Conservation (phyloP, 441 rosid genomes). For the Gossypium schwendimanii region DNA sequence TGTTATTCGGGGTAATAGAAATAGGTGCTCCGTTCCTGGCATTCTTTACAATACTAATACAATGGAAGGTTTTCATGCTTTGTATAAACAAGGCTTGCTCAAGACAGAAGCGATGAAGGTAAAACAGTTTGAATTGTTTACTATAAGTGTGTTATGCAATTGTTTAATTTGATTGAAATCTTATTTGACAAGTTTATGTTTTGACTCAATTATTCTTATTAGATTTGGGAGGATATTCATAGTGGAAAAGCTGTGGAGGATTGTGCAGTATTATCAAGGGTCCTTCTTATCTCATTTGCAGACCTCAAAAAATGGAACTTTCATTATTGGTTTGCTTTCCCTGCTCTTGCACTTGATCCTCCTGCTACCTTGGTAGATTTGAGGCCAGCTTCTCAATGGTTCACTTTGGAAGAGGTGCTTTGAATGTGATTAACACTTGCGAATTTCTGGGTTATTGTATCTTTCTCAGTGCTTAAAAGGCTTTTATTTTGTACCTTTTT, state of each 20-base stretch:
- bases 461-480: background rate
- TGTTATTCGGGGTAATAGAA: conserved; percentile 50
- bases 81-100: conserved; percentile 62
- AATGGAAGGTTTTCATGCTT: conserved; percentile 51
- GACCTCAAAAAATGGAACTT: conserved; percentile 91
- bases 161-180: background rate
- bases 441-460: background rate
- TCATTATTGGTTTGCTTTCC: conserved; percentile 87
- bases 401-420: conserved; percentile 58
- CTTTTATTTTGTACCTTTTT: background rate
- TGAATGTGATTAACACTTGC: conserved; percentile 4
- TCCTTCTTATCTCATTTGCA: conserved; percentile 72
- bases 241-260: conserved; percentile 74
- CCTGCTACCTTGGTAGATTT: conserved; percentile 61
- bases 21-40: conserved; percentile 77
- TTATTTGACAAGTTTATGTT: background rate
- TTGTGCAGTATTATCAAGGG: conserved; percentile 53
- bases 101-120: conserved; percentile 74
- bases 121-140: background rate
- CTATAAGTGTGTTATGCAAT: conserved; percentile 8
- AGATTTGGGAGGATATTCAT: conserved; percentile 93
- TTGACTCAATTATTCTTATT: conserved; percentile 15
- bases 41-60: conserved; percentile 75
- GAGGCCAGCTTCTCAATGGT: conserved; percentile 72
- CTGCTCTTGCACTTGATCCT: conserved; percentile 81